Base-by-base conservation (phyloP, 2,329 filamentous ascomycete species). In the Diaporthe humulicola region DNA sequence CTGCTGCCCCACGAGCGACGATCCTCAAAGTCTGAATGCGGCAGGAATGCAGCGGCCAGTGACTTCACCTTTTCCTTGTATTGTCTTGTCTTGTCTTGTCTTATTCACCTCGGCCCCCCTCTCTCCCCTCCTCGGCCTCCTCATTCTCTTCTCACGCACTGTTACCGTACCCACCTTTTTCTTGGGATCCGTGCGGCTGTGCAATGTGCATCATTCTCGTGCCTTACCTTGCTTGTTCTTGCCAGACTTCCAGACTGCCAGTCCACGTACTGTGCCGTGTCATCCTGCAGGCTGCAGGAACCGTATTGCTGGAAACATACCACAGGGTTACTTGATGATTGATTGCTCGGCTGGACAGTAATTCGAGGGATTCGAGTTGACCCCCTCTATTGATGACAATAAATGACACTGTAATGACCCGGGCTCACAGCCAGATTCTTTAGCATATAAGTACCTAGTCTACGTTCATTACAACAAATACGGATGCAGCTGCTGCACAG, bases 11-110 rank as follows among this genome's bases (percentile, higher is more conserved):
- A 67, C 64, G 64, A 67, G 64, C n/a, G 64, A 52, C 64, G 64
- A 67, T 67, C 64, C 64, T 67, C 64, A 52, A 52, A 67, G 64
- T 67, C 64, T 67, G 64, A 67, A 38, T 67, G 45, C 33, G 45
- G 45, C 42, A 38, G 64, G 64, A 67, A 67, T 67, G 64, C 33
- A 67, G 45, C 48, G 30, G n/a, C 22, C 22, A 48, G 64, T 67
- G 64, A 67, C 64, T 67, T 67, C 64, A 67, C 45, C 28, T 52
- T 61, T 61, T 15, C 64, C 45, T 67, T 36, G 45, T 67, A 67
- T 67, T 67, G 28, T 52, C 22, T 38, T 67, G 40, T 66, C 60
- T 67, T 52, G 42, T 28, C 42, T 52, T 67, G 45, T 67, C 64
- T 67, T 50, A 52, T 50, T 67, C 61, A 52, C 61, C 42, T 67